A percentile compares a stretch with the other conserved stretches of the same genome.
Evolutionary conservation across 2,329 filamentous ascomycete genomes (phyloP).

Genomic region (Fusarium torreyae): DNA sequence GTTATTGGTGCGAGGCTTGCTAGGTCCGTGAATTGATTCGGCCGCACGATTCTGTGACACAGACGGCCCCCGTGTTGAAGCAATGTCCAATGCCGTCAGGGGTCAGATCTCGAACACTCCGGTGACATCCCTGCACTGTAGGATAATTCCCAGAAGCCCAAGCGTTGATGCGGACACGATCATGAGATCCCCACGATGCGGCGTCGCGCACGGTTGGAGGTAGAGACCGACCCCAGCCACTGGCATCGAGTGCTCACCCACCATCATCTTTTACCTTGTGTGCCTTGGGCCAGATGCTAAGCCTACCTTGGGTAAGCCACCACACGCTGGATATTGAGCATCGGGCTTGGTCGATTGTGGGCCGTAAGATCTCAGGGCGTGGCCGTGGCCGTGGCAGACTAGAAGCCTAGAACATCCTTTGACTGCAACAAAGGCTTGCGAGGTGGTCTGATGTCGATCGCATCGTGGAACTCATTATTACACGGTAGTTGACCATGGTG

Average conservation of each 20-base stretch:
- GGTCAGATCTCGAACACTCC: constrained; percentile 43
- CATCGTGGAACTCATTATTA: constrained; percentile 43
- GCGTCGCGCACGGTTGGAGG: constrained; percentile 45
- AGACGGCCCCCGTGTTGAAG: constrained; percentile 23
- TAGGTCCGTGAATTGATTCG: constrained; percentile 6
- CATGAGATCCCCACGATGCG: constrained; percentile 51
- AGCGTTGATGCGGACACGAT: constrained; percentile 40
- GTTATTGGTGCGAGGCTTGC: constrained; percentile 27
- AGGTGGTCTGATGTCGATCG: constrained; percentile 51
- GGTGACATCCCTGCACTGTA: constrained; percentile 14
- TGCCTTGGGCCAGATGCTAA: constrained; percentile 19
- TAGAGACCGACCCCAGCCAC: constrained; percentile 27
- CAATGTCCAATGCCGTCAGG: constrained; percentile 43
- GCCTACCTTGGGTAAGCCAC: constrained; percentile 27
- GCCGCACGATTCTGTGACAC: constrained; percentile 29
- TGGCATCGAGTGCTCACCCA: constrained; percentile 16
- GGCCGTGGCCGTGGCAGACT: constrained; percentile 37
- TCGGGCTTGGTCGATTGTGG: constrained; percentile 25
- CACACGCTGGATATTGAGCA: constrained; percentile 11
- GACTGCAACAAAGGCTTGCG: constrained; percentile 43
- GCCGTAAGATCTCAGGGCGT: constrained; percentile 33
- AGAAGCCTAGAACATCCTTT: constrained; percentile 44
- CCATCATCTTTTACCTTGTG: constrained; percentile 25
- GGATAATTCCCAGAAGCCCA: constrained; percentile 35
- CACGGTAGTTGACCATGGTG: constrained; percentile 19